Conservation (phyloP, 2,329 filamentous ascomycete species). For the Scedosporium minutisporum region DNA sequence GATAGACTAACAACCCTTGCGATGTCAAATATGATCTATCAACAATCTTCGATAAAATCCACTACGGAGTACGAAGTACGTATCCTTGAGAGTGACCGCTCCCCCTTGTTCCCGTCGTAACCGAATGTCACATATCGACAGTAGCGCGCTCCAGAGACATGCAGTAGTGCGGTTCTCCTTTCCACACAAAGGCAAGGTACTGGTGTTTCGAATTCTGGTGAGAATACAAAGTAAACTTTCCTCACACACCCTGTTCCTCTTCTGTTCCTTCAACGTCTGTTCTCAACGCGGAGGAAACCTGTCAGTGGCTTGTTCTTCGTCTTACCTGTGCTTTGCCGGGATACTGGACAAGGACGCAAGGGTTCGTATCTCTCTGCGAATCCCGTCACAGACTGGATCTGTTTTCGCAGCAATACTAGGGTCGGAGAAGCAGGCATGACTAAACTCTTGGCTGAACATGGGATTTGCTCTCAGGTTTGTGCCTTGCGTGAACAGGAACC, state of each 20-base stretch:
- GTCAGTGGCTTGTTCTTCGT: not conserved
- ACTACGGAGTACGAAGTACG: too few species aligned
- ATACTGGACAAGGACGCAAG: not conserved
- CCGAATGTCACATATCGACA: not conserved
- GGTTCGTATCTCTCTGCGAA: too few species aligned
- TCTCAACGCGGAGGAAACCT: not conserved
- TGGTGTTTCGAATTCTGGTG: conserved; percentile 1
- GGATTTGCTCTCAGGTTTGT: too few species aligned
- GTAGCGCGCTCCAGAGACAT: not conserved
- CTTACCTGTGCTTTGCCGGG: not conserved
- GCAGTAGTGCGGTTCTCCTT: not conserved
- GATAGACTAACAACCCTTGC: not conserved
- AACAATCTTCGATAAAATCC: too few species aligned
- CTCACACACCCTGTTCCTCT: not conserved
- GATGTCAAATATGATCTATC: not conserved
- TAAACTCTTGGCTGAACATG: too few species aligned
- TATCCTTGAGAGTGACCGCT: too few species aligned
- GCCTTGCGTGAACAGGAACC: too few species aligned
- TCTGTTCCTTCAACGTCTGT: not conserved
- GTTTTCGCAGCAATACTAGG: too few species aligned
- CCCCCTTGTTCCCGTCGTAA: not conserved
- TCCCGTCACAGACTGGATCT: too few species aligned
- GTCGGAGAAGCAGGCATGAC: too few species aligned
- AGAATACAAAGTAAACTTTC: not conserved
- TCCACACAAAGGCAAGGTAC: not conserved